phyloP scores from a whole-genome alignment of 2,329 filamentous ascomycete genomes.

The Thielaviopsis punctulata region DNA sequence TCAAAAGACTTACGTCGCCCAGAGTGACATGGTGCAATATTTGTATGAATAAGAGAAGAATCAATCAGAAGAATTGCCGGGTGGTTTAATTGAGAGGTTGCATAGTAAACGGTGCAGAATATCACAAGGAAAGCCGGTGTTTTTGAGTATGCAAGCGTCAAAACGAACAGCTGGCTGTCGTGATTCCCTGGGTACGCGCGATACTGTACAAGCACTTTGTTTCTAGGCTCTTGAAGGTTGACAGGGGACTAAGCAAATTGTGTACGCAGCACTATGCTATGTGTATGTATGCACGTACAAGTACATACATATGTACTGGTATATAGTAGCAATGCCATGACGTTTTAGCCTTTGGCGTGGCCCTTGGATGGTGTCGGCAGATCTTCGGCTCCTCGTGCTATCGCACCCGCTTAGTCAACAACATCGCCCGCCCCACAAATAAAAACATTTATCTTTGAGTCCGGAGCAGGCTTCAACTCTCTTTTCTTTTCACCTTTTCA shows the following conservation, averaged over 20 bases:
- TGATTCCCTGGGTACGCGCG: background rate
- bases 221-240: too few relatives aligned
- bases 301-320: too few relatives aligned
- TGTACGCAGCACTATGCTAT: too few relatives aligned
- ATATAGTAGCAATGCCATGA: too few relatives aligned
- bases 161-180: background rate
- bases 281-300: too few relatives aligned
- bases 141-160: background rate
- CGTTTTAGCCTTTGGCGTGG: background rate
- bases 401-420: constrained; percentile 8
- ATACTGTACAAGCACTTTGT: background rate
- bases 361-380: background rate
- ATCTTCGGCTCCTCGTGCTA: background rate
- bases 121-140: background rate
- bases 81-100: too few relatives aligned
- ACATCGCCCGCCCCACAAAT: constrained; percentile 5
- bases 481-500: background rate
- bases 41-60: background rate
- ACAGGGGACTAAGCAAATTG: too few relatives aligned
- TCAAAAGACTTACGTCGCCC: constrained; percentile 8
- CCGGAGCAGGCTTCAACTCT: background rate
- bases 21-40: constrained; percentile 8
- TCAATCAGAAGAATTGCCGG: too few relatives aligned
- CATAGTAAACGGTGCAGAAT: background rate
- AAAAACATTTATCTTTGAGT: constrained; percentile 4